Evolutionary conservation across 768 basidiomycete species (phyloP), one percentile per base, ranked within the genome.

Genomic region (Termitomyces sp.): DNA sequence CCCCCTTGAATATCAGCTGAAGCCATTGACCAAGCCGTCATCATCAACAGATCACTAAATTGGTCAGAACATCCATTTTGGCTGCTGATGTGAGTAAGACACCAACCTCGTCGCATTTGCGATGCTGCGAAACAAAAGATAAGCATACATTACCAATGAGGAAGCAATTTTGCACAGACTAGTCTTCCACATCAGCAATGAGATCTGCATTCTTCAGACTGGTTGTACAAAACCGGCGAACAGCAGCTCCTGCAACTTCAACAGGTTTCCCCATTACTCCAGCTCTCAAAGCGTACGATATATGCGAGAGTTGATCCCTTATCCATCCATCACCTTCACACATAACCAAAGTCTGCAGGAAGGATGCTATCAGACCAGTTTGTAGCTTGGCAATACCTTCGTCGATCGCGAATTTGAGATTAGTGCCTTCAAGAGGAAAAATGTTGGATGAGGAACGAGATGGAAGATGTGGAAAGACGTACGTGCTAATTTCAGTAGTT

Each of bases 281-380:
- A 1, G 81, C 76, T 42, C 83, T 82, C 57, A 97, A 73, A 3
- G 92, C 87, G 37, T 86, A 79, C 0, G 84, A 79, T 51, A 94
- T 75, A 42, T 82, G 83, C 12, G 81, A 77, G 2, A 86, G 80
- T 59, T 93, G 84, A 3, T 84, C 79, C 56, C 77, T 75, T 22
- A 98, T 81, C 91, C 92, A 97, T 59, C 83, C 81, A 62, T 95
- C 90, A 18, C 95, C 95, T 75, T 97, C 94, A 57, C 90, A 93
- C 95, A 98, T 98, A 64, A 98, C 85, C 39, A 97, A 75, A 16
- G 93, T 93, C 73, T 98, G 95, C 64, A 98, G 75, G 72, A 95
- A 98, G 1, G 92, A 94, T 2, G 95, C 90, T 51, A 92, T 89
- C 48, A 98, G 79, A 66, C 91, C 87, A 57, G 83, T 88, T 68